These are phyloP conservation scores for Vaucheria bursata DNA, from an alignment of 352 stramenopile species.

Conservation along the genomic window DNA sequence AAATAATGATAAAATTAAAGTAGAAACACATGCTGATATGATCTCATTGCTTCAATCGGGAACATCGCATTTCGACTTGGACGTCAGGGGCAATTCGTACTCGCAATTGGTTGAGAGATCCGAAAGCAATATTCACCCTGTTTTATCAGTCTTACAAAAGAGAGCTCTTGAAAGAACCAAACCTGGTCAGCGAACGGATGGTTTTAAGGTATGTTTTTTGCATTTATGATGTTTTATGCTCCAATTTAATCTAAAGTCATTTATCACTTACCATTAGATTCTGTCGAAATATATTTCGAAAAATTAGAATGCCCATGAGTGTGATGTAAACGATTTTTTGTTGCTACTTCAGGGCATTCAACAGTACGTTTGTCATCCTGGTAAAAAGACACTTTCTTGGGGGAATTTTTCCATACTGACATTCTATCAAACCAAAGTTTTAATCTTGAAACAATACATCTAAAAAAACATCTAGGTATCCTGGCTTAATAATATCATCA, in stretches of 20 bases:
- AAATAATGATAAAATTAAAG: too few species aligned
- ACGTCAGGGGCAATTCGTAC: constrained; percentile 36
- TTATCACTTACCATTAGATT: not conserved
- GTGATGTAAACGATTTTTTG: not conserved
- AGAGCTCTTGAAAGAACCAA: constrained; percentile 23
- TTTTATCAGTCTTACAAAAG: constrained; percentile 32
- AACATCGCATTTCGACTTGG: constrained; percentile 33
- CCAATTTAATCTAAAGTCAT: not conserved
- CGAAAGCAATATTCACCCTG: constrained; percentile 28
- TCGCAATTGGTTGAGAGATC: constrained; percentile 15
- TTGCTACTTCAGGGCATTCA: not conserved
- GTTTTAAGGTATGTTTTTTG: constrained; percentile 53
- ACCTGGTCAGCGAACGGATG: constrained; percentile 30
- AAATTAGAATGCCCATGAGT: not conserved
- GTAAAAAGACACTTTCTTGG: too few species aligned
- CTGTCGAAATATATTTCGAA: not conserved
- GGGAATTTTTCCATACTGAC: not conserved
- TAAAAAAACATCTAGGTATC: too few species aligned
- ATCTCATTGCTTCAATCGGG: constrained; percentile 14
- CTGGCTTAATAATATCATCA: too few species aligned
- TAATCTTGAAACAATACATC: too few species aligned
- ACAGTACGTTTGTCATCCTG: too few species aligned
- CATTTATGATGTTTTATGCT: constrained; percentile 56
- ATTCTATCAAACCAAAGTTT: not conserved
- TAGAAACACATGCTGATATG: too few species aligned